Evolutionary conservation across 1,139 yeast species (phyloP).

Genomic region (Meyerozyma carpophila): DNA sequence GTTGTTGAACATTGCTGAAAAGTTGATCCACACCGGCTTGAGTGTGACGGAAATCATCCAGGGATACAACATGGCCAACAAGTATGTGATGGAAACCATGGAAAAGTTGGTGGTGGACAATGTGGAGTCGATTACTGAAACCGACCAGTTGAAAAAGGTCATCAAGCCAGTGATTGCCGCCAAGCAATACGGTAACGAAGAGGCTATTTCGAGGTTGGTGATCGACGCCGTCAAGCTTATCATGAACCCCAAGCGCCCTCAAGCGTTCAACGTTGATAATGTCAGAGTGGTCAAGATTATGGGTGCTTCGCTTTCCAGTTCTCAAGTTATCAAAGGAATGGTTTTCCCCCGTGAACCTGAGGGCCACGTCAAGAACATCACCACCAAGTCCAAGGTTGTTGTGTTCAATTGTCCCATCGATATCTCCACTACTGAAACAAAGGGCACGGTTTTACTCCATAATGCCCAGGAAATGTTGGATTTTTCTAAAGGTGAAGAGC

Average conservation of each 20-base stretch:
- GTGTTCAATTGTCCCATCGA: constrained; percentile 93
- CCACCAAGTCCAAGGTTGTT: constrained; percentile 70
- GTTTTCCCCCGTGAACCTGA: constrained; percentile 97
- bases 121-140: constrained; percentile 52
- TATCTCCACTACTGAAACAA: constrained; percentile 91
- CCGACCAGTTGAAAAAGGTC: constrained; percentile 62
- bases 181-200: constrained; percentile 89
- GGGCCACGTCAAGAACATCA: constrained; percentile 68
- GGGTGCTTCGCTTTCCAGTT: constrained; percentile 77
- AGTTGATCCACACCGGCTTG: constrained; percentile 75
- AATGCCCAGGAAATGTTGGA: constrained; percentile 96
- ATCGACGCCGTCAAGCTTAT: constrained; percentile 80
- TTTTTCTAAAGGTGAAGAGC: constrained; percentile 94
- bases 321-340: constrained; percentile 92
- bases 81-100: constrained; percentile 63
- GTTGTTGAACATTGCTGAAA: constrained; percentile 76
- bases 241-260: constrained; percentile 60
- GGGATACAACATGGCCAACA: constrained; percentile 81
- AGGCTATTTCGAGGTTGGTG: constrained; percentile 69
- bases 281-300: constrained; percentile 92
- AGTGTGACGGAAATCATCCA: constrained; percentile 87
- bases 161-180: constrained; percentile 87
- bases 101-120: constrained; percentile 61
- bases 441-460: constrained; percentile 92
- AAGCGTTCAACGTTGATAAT: constrained; percentile 78